These are phyloP conservation scores for Pythium utonaiense DNA, from an alignment of 352 stramenopile genomes.

Conservation along the genomic window DNA sequence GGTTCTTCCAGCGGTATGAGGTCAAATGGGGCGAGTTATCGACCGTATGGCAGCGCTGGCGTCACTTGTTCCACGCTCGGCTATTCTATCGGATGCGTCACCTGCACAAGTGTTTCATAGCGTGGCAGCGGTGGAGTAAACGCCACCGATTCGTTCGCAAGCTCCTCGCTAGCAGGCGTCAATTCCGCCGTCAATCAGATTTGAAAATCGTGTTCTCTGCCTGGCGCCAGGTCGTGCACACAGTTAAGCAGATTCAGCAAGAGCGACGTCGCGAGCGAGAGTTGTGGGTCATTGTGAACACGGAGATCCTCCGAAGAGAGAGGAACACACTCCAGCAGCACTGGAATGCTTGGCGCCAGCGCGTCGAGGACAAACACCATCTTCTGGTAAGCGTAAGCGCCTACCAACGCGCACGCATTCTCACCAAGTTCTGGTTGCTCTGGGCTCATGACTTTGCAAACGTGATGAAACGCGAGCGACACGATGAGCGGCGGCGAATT, in stretches of 20 bases:
- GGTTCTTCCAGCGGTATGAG: slow-evolving; percentile 45
- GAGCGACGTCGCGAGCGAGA: slow-evolving; percentile 51
- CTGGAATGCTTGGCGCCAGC: slow-evolving; percentile 42
- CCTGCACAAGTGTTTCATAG: slow-evolving; percentile 28
- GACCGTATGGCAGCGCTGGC: slow-evolving; percentile 50
- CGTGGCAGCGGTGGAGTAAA: slow-evolving; percentile 31
- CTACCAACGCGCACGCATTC: slow-evolving; percentile 45
- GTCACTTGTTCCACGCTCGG: slow-evolving; percentile 52
- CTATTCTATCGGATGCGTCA: slow-evolving; percentile 54
- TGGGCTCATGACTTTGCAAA: slow-evolving; percentile 50
- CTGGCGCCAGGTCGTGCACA: slow-evolving; percentile 41
- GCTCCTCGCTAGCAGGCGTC: slow-evolving; percentile 19
- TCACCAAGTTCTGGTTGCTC: slow-evolving; percentile 61
- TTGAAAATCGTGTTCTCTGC: slow-evolving; percentile 17
- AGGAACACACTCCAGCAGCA: slow-evolving; percentile 35
- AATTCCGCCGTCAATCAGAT: slow-evolving; percentile 1
- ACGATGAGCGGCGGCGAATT: background rate
- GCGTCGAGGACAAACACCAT: slow-evolving; percentile 36
- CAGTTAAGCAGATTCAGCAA: slow-evolving; percentile 41
- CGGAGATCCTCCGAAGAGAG: slow-evolving; percentile 43
- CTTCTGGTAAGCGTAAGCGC: slow-evolving; percentile 39
- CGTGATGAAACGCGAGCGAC: background rate
- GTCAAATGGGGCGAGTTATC: slow-evolving; percentile 34
- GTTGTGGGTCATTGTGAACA: slow-evolving; percentile 52
- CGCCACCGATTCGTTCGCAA: slow-evolving; percentile 11